These are phyloP conservation scores for Xylaria scruposa DNA, from an alignment of 495 filamentous ascomycete genomes.

Conservation along the genomic window DNA sequence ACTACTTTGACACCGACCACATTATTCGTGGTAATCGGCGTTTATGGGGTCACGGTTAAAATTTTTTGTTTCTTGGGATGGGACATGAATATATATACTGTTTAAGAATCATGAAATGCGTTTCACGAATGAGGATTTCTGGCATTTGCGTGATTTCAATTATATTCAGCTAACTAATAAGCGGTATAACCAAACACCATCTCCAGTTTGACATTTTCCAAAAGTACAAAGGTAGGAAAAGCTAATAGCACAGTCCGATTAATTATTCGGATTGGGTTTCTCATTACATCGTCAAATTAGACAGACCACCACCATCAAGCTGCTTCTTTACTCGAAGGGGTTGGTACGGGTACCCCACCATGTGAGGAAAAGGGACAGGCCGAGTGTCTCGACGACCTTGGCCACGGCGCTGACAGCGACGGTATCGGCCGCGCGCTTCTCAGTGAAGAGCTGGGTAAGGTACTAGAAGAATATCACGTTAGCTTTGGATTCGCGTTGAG, in stretches of 20 bases:
- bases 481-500: background rate
- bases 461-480: conserved; percentile 58
- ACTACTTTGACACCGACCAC: conserved; percentile 11
- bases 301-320: conserved; percentile 9
- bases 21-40: conserved; percentile 17
- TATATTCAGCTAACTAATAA: conserved; percentile 20
- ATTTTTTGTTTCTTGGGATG: background rate
- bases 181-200: conserved; percentile 11
- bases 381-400: conserved; percentile 90
- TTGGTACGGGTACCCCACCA: conserved; percentile 97
- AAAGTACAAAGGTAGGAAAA: conserved; percentile 21
- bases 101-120: conserved; percentile 7
- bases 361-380: conserved; percentile 87
- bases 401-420: conserved; percentile 83
- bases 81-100: conserved; percentile 23
- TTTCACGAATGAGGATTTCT: background rate
- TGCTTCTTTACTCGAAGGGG: conserved; percentile 66
- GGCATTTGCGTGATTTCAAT: conserved; percentile 10
- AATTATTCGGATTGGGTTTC: conserved; percentile 4
- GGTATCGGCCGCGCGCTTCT: conserved; percentile 89
- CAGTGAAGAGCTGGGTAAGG: conserved; percentile 82
- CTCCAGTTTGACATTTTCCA: background rate
- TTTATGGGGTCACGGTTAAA: conserved; percentile 20
- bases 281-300: conserved; percentile 28
- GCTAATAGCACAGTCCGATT: conserved; percentile 32